A percentile compares a stretch with the other conserved stretches of the same genome.
Evolutionary conservation across 306 rosid genomes (phyloP).

Genomic region (Acacia crassicarpa): DNA sequence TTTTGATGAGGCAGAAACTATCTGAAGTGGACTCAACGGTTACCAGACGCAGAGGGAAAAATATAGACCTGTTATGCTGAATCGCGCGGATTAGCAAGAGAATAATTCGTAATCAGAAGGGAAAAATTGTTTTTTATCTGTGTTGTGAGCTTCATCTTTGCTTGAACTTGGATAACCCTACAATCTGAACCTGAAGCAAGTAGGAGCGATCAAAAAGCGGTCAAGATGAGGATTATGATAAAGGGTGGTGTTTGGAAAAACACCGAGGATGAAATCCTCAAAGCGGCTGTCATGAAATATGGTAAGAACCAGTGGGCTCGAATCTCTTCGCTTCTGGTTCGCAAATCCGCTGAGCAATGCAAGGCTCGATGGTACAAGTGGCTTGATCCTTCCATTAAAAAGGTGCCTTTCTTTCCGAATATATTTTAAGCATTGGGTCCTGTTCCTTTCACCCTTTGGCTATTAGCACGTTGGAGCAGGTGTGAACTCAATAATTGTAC

Average conservation of each 20-base stretch:
- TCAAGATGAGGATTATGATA: slow-evolving; percentile 96
- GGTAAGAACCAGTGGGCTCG: slow-evolving; percentile 98
- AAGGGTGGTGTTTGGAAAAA: slow-evolving; percentile 97
- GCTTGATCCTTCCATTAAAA: slow-evolving; percentile 95
- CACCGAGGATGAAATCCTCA: slow-evolving; percentile 97
- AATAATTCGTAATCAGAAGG: neutral
- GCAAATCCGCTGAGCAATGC: slow-evolving; percentile 97
- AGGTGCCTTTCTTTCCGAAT: slow-evolving; percentile 40
- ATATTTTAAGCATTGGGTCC: neutral
- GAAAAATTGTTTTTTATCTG: neutral
- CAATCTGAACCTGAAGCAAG: neutral
- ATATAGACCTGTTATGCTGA: neutral
- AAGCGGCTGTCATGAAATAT: slow-evolving; percentile 96
- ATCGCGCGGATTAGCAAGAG: neutral
- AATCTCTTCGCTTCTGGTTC: slow-evolving; percentile 87
- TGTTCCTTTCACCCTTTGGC: slow-evolving; percentile 24
- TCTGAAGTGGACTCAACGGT: slow-evolving; percentile 10
- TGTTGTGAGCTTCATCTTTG: neutral
- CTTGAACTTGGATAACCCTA: slow-evolving; percentile 20
- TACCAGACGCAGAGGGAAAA: neutral
- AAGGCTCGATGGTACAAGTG: slow-evolving; percentile 98
- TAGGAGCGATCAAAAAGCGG: slow-evolving; percentile 14
- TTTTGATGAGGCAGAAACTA: slow-evolving; percentile 28
- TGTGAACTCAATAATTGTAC: slow-evolving; percentile 29
- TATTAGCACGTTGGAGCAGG: neutral